Percentiles rank a stretch among this genome's conserved stretches.
Conservation (phyloP, 768 basidiomycete species). For the Glaciozyma antarctica region DNA sequence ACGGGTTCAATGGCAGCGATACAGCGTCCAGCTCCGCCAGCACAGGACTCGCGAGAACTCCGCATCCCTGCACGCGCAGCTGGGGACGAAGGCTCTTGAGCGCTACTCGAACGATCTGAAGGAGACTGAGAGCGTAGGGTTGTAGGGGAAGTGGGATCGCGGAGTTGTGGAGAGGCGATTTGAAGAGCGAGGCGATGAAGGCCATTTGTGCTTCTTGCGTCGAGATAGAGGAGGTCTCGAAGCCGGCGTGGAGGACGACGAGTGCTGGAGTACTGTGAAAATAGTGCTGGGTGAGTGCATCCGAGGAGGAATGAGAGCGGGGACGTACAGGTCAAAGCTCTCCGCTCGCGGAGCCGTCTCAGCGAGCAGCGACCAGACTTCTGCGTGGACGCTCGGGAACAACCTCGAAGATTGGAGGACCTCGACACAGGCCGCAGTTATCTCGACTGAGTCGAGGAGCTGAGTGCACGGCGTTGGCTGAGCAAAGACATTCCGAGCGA, state of each 20-base stretch:
- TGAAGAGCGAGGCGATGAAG: conserved; percentile 13
- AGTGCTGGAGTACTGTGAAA: not conserved
- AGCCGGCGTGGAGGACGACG: not conserved
- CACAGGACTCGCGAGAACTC: not conserved
- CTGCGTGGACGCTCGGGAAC: not conserved
- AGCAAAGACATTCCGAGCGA: not conserved
- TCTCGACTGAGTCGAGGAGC: not conserved
- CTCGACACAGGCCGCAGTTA: not conserved
- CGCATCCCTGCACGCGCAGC: conserved; percentile 3
- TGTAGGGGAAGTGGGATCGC: not conserved
- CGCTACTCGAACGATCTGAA: not conserved
- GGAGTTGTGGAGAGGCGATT: not conserved
- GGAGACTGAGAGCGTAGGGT: not conserved
- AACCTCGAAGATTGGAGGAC: not conserved
- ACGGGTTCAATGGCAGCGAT: not conserved
- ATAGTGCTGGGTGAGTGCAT: not conserved
- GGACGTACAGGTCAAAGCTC: not conserved
- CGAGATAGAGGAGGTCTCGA: not conserved
- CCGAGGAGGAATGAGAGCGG: too few relatives aligned
- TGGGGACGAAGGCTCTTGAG: not conserved
- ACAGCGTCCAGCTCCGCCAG: not conserved
- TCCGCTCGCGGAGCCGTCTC: not conserved
- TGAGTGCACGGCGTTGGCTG: not conserved
- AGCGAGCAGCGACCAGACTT: not conserved
- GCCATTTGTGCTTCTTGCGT: conserved; percentile 1